Evolutionary conservation across 129 eudicot species (phyloP).

Genomic region (Apium graveolens): DNA sequence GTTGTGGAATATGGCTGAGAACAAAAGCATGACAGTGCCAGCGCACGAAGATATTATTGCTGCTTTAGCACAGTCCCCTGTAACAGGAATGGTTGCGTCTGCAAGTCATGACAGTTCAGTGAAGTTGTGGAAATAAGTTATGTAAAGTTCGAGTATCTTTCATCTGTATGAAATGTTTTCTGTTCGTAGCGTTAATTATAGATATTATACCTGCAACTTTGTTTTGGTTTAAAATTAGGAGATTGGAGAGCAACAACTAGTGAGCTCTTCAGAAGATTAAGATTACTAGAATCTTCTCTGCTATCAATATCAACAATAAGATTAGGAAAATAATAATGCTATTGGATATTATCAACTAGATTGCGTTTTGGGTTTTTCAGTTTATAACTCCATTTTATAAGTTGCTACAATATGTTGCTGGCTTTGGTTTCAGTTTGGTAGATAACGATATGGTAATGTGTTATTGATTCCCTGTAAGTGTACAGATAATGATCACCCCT

Average conservation of each 20-base stretch:
- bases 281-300: not conserved
- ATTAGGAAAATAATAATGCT: not conserved
- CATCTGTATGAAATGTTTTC: not conserved
- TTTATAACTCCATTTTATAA: not conserved
- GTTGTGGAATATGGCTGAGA: constrained; percentile 93
- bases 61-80: constrained; percentile 75
- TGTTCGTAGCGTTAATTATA: not conserved
- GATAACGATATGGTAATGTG: not conserved
- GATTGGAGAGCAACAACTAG: not conserved
- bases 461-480: not conserved
- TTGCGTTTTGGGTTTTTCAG: not conserved
- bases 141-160: not conserved
- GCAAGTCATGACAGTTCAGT: constrained; percentile 81
- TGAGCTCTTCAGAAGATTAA: not conserved
- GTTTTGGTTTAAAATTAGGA: not conserved
- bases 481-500: not conserved
- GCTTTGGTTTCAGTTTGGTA: not conserved
- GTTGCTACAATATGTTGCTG: not conserved
- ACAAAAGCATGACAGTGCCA: constrained; percentile 81
- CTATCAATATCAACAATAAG: not conserved
- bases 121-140: constrained; percentile 89
- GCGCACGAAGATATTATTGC: constrained; percentile 80
- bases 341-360: not conserved
- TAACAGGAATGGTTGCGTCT: constrained; percentile 89
- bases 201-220: not conserved